A percentile compares a stretch with the other conserved stretches of the same genome.
Conservation (phyloP, 192 early-diverging fungal genomes). For the Umbelopsis vinacea region DNA sequence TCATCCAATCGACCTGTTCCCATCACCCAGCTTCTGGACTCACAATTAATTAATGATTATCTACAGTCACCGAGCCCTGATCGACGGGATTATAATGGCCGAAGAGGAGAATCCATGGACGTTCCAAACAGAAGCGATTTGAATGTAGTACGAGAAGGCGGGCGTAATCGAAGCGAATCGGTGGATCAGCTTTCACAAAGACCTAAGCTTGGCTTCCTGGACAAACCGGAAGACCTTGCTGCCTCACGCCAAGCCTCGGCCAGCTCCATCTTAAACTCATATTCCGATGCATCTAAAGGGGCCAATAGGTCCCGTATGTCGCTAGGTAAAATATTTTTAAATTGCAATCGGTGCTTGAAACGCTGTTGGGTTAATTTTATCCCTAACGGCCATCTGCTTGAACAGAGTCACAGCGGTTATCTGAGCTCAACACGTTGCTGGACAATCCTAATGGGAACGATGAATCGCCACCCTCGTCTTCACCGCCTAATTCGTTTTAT, state of each 20-base stretch:
- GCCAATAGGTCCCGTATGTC: not conserved
- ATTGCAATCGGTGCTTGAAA: not conserved
- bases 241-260: conserved; percentile 27
- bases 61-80: conserved; percentile 8
- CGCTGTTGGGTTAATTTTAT: not conserved
- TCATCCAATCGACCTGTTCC: not conserved
- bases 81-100: not conserved
- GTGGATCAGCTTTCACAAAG: conserved; percentile 16
- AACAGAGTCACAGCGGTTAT: not conserved
- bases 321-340: conserved; percentile 13
- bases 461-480: not conserved
- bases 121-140: conserved; percentile 10
- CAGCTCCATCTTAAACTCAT: conserved; percentile 34
- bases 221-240: not conserved
- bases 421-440: not conserved
- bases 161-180: conserved; percentile 12
- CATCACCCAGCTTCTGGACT: not conserved
- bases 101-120: conserved; percentile 18
- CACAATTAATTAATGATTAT: conserved; percentile 11
- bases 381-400: not conserved
- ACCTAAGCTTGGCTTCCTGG: conserved; percentile 3
- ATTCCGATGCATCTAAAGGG: conserved; percentile 19
- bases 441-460: not conserved
- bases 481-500: not conserved
- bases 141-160: not conserved